Evolutionary conservation across 768 basidiomycete species (phyloP), one percentile per base, ranked within the genome.

Genomic region (Pisolithus marmoratus): DNA sequence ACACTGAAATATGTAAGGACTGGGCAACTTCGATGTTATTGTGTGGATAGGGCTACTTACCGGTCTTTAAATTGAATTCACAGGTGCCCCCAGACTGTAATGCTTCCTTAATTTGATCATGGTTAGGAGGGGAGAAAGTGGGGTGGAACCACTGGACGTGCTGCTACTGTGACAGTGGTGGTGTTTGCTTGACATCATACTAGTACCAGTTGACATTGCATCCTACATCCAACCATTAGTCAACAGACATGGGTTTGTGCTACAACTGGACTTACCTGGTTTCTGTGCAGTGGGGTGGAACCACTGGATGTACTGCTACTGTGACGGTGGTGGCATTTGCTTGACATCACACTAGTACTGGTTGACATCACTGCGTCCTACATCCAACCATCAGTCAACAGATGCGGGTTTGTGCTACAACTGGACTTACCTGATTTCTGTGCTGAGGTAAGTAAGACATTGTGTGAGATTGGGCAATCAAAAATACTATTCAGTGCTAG

Each of bases 141-240:
- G 5, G 26, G 15, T 45, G 23, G 20, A 2, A n/a, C 20, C 31
- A 41, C 50, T 51, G 6, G 22, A n/a, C 12, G 41, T 22, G 29
- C 50, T 51, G 29, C 31, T 31, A 44, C 38, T 44, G 41, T 44
- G 41, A 23, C n/a, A 37, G 26, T 51, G 50, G 29, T 27, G 15
- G 29, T 24, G 8, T 24, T 51, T 51, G 26, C 22, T 7, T 17
- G 46, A 12, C 15, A 31, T 29, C 24, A 19, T 11, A 17, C 43
- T 23, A 5, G 8, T 31, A 31, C 9, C 8, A 31, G 29, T 31
- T 9, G 8, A 2, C 9, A 31, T 8, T 31, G 29, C 9, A 31
- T 7, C 12, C 20, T 29, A 8, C 8, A 26, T 23, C 8, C 19
- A 23, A 31, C n/a, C n/a, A 23, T 43, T 14, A 34, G 40, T 38